A percentile compares a stretch with the other conserved stretches of the same genome.
Evolutionary conservation across 345 rosid species (phyloP).

Genomic region (Heritiera littoralis): DNA sequence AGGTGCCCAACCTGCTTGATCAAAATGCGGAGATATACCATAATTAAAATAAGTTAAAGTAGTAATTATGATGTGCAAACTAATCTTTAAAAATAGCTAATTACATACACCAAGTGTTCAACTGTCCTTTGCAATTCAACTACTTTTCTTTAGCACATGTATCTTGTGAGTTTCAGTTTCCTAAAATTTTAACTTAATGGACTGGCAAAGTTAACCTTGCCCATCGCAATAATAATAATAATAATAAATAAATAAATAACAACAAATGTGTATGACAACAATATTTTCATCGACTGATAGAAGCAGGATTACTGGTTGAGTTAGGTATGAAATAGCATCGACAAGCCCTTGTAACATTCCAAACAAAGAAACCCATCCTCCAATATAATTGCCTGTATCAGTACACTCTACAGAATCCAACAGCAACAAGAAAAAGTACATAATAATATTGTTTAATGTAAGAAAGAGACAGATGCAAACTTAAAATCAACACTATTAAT

Average conservation of each 20-base stretch:
- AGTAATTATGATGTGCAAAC: background rate
- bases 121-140: background rate
- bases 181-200: background rate
- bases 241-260: background rate
- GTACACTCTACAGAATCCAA: background rate
- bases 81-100: background rate
- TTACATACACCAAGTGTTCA: background rate
- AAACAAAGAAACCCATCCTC: background rate
- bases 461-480: background rate
- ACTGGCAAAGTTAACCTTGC: background rate
- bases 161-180: no score
- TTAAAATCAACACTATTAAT: background rate
- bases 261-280: background rate
- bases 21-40: background rate
- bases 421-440: background rate
- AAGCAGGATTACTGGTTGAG: background rate
- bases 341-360: background rate
- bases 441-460: background rate
- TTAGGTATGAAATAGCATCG: background rate
- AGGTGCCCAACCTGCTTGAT: conserved; percentile 58
- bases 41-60: background rate
- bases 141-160: background rate
- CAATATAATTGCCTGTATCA: no score
- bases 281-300: background rate
- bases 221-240: background rate